Base-by-base conservation (phyloP, 1,284 basidiomycete species). In the Trichosporon sp. region DNA sequence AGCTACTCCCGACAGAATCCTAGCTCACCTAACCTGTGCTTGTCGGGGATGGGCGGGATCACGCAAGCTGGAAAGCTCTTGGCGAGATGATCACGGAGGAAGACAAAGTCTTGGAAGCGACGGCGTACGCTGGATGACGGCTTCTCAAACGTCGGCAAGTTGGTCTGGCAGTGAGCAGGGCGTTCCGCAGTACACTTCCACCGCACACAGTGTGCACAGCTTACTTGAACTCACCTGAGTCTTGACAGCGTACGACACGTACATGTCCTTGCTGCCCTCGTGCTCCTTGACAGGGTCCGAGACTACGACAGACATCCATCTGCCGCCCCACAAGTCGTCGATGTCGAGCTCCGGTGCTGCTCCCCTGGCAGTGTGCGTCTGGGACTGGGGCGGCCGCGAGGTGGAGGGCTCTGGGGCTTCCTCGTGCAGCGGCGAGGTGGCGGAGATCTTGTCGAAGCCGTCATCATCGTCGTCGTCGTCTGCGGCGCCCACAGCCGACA, bases 71-170 rank as follows among this genome's bases (percentile, higher is more conserved):
- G 95, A 80, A 98, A 99, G 83, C 96, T 92, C 84, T 91, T 91
- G 21, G 90, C 88, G 40, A 99, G 89, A 78, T 97, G 90, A 67
- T 97, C 91, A 73, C 92, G 87, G 46, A 99, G 86, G 82, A 99
- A 99, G 46, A 93, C 92, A 84, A 99, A 99, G 85, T 99, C 97
- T 79, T 96, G 93, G 85, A 97, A 99, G 32, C 96, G 89, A 73
- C 96, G 88, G 68, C 96, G 89, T 14, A 98, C 85, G 90, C 92
- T 32, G 89, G 88, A 21, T 91, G 87, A 77, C 90, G 66, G 61
- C 4, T 68, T 48, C 1, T 76, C 71, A 68, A 82, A 82, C 10
- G 71, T 79, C 7, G 78, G 77, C 11, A 84, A 71, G 71, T 83
- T 82, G 16, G 82, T 83, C 82, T 85, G 59, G 38, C 21, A 68